Evolutionary conservation across 2,329 filamentous ascomycete genomes (phyloP), one percentile per base, ranked within the genome.

Genomic region (Diaporthe sp.): DNA sequence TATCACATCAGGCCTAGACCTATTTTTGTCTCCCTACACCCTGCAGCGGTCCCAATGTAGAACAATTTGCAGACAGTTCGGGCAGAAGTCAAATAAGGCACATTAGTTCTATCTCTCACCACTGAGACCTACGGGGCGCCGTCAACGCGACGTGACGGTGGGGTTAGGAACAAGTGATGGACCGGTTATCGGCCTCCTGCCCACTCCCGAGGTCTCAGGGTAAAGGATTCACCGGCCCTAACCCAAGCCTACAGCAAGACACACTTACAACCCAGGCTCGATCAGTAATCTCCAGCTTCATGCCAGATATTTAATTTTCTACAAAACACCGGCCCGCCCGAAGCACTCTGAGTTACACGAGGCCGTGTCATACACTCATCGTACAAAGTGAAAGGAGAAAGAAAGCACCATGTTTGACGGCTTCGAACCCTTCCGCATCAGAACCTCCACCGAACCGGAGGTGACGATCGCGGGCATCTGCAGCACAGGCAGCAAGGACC

Each of bases 381-480:
- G 7, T 27, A 10, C 32, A 32, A 42, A 39, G 27, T 35, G 4
- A 17, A 44, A 7, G 19, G 42, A 9, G 4, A 35, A 59, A 35
- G 9, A 35, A 27, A 30, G 8, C 42, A 51, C 47, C 22, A 86
- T 86, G 83, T 86, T 87, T 72, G 79, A 83, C 55, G 78, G 74
- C 55, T 84, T 86, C 72, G 75, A 82, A 44, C 72, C 81, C 5
- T 86, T 87, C 78, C 73, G 80, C n/a, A 77, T 86, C 73, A 78
- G 77, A n/a, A 83, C 83, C 19, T 78, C 82, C 68, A 77, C 82
- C 53, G 78, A 80, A 8, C 82, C 82, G 0, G 78, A 79, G 53
- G 79, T 88, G 39, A 82, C 79, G n/a, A 88, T 88, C 75, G 81
- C 83, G 56, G 87, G 87, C 22, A 78, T 87, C 53, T 81, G 80